Evolutionary conservation across 2,329 filamentous ascomycete species (phyloP).

Genomic region (Alternaria incomplexa): DNA sequence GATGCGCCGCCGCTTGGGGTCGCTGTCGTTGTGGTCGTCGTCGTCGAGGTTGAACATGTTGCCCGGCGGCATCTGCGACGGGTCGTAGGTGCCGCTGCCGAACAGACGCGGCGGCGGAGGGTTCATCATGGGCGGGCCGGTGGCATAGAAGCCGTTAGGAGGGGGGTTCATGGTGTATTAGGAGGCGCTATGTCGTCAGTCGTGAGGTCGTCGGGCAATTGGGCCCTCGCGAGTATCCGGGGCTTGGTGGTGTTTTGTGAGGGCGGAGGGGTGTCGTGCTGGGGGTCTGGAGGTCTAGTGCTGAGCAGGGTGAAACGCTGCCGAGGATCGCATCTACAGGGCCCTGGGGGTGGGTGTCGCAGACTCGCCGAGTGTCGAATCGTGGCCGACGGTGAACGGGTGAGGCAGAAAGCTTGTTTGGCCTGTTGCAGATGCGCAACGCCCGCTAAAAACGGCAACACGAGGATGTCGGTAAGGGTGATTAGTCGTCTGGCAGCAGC

Average conservation of each 20-base stretch:
- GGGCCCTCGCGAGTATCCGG: slow-evolving; percentile 20
- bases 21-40: slow-evolving; percentile 65
- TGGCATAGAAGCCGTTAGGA: slow-evolving; percentile 42
- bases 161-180: slow-evolving; percentile 40
- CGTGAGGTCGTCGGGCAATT: slow-evolving; percentile 8
- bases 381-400: slow-evolving; percentile 13
- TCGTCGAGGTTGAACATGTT: slow-evolving; percentile 57
- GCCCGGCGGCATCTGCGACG: slow-evolving; percentile 45
- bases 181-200: not conserved
- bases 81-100: slow-evolving; percentile 44
- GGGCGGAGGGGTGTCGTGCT: slow-evolving; percentile 11
- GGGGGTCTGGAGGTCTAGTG: slow-evolving; percentile 15
- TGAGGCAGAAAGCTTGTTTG: slow-evolving; percentile 33
- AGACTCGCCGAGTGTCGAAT: slow-evolving; percentile 33
- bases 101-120: slow-evolving; percentile 50
- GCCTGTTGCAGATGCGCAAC: slow-evolving; percentile 15
- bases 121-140: slow-evolving; percentile 46
- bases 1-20: slow-evolving; percentile 87
- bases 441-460: slow-evolving; percentile 1
- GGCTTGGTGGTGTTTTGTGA: slow-evolving; percentile 34
- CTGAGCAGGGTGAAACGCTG: slow-evolving; percentile 39
- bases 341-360: slow-evolving; percentile 32
- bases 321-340: slow-evolving; percentile 29
- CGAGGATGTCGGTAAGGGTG: not conserved
- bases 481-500: not conserved